Base-by-base conservation (phyloP, 2,329 filamentous ascomycete species). In the Calonectria naviculata region DNA sequence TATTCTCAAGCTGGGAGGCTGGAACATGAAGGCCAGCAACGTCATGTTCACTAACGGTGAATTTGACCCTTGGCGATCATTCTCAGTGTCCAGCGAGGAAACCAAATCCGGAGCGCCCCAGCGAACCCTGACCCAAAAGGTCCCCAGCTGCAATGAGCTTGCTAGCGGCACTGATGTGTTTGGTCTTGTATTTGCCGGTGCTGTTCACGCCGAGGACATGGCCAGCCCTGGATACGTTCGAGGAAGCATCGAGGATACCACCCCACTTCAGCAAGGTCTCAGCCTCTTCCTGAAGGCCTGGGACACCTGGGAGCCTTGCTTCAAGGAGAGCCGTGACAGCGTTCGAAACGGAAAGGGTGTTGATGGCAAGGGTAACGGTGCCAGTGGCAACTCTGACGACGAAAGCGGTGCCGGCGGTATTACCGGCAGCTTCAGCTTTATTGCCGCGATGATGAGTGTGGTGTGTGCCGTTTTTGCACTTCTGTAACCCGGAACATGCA, bases 1-100 rank as follows among this genome's bases (percentile, higher is more conserved):
- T 75, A 83, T 86, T 28, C 74, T 80, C 56, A 76, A 68, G 52
- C 70, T 75, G 34, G 73, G 75, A n/a, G 80, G 79, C 3, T 81
- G 80, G 80, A 65, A 78, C 65, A 75, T 76, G 72, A 72, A 60
- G 56, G 74, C 69, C 24, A 72, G 67, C 71, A 75, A 75, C 60
- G 74, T 79, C 68, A 75, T 80, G 68, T 81, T 79, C 71, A 77
- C 78, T 65, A 73, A 78, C 38, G 80, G 80, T 65, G 74, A 81
- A 68, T 77, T 78, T 60, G 79, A 81, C 42, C 79, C 80, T 6
- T 81, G 80, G 80, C 47, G 72, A 21, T 49, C 71, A 21, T 72
- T 73, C 13, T 75, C 73, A 1, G 71, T 73, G 7, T 28, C 65
- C 2, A 73, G 71, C 49, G 26, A 73, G 21, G 71, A 75, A 24